Evolutionary conservation across 345 rosid species (phyloP), one percentile per base, ranked within the genome.

Genomic region (Capsella bursapastoris): DNA sequence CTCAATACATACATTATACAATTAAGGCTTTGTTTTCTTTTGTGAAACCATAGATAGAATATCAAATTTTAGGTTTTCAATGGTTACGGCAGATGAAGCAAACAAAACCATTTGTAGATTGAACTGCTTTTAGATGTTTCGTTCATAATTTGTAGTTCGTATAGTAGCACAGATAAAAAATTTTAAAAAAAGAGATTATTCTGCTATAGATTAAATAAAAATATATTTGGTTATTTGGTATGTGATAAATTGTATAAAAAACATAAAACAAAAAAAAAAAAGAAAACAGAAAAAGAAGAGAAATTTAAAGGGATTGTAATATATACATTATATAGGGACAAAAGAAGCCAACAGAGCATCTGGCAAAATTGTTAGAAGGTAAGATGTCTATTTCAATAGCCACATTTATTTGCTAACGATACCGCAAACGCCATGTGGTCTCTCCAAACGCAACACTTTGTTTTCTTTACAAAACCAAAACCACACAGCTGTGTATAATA

Each of bases 351-450:
- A 28, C 27, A 44, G 57, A 62, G 74, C 31, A 18, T 68, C 74
- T 76, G 79, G 64, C 70, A 68, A 76, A 68, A 43, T 27, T 60
- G 74, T 69, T 62, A 52, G 70, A 76, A 34, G 79, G 79, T 76
- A 62, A 76, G 75, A 76, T 76, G 79, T 76, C 79, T 62, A 61
- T 62, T 14, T 76, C 79, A 62, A 69, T 62, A 44, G 7, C 15
- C 64, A 68, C 64, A 76, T 76, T 76, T 76, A 76, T 76, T 58
- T 70, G 70, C 74, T 61, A 75, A 74, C 67, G 78, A 74, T 66
- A 74, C 25, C 78, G 38, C 73, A 75, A 75, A 55, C 52, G 71
- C 75, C 80, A 76, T 69, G 75, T 76, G 80, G 80, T 76, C 80
- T 70, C 75, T 70, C 63, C 8, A 70, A 70, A 62, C 80, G 71